Base-by-base conservation (phyloP, 1,139 yeast genomes). In the Suhomyces bokatorum region DNA sequence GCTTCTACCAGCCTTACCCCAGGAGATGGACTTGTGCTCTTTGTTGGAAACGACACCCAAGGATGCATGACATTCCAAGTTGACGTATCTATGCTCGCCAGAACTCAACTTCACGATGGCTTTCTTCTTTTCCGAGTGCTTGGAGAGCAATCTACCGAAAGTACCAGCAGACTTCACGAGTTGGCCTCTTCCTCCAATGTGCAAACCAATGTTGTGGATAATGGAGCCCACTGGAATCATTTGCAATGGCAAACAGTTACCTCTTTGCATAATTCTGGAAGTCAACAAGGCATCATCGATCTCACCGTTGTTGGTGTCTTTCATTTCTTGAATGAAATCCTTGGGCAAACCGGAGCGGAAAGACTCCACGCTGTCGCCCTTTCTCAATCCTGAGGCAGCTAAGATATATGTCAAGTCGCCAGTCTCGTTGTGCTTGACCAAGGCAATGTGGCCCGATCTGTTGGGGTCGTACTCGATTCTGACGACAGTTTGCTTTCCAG, bases 1-100 rank as follows among this genome's bases (percentile, higher is more conserved):
- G 43, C 85, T 76, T 68, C 98, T 83, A 59, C 99, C 99, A 13
- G 99, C 99, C 68, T 95, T 93, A 78, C 99, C 99, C 71, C 90
- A 79, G 45, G 88, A 81, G 50, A 83, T 79, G 55, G 89, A 89
- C 69, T 87, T 95, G 68, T 91, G 97, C 56, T 91, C 97, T 46
- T 89, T 81, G 64, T 95, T 95, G n/a, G 97, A 89, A 11, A 90
- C 96, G 41, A 89, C 81, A 33, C 99, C 99, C 52, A 93, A 77
- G 2, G 99, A 90, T 16, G 98, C 99, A 67, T 93, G 87, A 32
- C 97, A 89, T 45, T 88, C 86, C 47, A 89, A 64, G 45, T 87
- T 79, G 30, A 95, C 87, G 57, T 87, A 89, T 59, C 99, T 86
- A 59, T 89, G 95, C 69, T 93, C 99, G 46, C 99, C 98, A 46